A percentile compares a stretch with the other conserved stretches of the same genome.
Evolutionary conservation across 306 rosid genomes (phyloP).

Genomic region (Quercus aquifolioides): DNA sequence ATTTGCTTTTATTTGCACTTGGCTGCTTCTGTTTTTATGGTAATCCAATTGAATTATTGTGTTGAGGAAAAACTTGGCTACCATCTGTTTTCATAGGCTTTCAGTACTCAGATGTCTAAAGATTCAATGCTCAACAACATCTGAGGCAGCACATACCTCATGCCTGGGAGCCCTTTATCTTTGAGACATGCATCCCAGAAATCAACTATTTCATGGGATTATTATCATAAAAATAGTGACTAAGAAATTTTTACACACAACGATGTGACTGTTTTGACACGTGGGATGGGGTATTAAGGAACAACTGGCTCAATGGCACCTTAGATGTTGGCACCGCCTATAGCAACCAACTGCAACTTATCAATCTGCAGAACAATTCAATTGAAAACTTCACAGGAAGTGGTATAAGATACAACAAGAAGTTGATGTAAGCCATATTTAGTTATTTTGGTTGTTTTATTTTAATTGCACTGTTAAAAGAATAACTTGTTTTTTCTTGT

Average conservation of each 20-base stretch:
- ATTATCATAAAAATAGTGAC: not conserved
- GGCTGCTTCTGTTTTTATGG: not conserved
- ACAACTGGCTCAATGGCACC: constrained; percentile 28
- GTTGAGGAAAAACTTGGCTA: not conserved
- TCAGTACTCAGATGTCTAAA: not conserved
- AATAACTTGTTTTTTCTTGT: too few species aligned
- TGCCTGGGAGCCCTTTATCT: not conserved
- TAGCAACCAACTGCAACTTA: constrained; percentile 9
- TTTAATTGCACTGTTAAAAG: too few species aligned
- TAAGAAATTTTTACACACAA: not conserved
- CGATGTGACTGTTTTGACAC: not conserved
- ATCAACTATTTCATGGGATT: not conserved
- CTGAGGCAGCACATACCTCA: not conserved
- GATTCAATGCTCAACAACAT: not conserved
- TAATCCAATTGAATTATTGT: not conserved
- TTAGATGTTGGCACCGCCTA: constrained; percentile 12
- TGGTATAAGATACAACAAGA: too few species aligned
- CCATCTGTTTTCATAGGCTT: not conserved
- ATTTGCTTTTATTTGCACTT: not conserved
- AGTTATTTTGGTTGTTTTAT: too few species aligned
- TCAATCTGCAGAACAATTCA: too few species aligned
- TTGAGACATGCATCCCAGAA: not conserved
- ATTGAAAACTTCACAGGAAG: too few species aligned
- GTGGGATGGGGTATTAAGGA: constrained; percentile 23
- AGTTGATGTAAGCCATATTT: too few species aligned